These are phyloP conservation scores for Trichoderma asperellum DNA, from an alignment of 2,329 filamentous ascomycete genomes.

Conservation along the genomic window DNA sequence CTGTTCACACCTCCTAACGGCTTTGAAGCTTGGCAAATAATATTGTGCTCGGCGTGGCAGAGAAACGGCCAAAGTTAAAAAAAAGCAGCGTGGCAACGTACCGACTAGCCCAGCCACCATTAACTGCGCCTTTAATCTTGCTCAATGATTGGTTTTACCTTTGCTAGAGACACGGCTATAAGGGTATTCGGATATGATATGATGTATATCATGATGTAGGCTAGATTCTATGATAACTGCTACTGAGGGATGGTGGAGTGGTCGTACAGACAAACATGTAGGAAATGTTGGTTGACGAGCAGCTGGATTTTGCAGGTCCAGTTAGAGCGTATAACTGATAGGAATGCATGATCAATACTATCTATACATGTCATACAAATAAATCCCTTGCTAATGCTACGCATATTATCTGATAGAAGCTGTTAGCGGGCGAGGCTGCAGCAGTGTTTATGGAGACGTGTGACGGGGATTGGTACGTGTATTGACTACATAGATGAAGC, in stretches of 20 bases:
- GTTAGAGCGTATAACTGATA: neutral
- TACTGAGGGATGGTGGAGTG: neutral
- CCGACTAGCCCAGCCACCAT: neutral
- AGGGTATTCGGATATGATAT: neutral
- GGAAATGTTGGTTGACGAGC: neutral
- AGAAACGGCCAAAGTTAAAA: neutral
- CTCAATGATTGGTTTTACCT: neutral
- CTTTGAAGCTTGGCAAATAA: neutral
- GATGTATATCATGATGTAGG: neutral
- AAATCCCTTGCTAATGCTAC: neutral
- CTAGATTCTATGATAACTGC: constrained; percentile 8
- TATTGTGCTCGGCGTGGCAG: neutral
- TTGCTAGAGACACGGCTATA: neutral
- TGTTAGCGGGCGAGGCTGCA: neutral
- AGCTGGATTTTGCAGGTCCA: neutral
- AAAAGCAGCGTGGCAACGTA: neutral
- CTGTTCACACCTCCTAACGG: neutral
- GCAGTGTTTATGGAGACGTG: neutral
- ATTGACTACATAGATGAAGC: neutral
- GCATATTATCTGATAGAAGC: neutral
- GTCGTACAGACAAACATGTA: neutral
- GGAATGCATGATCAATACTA: constrained; percentile 6
- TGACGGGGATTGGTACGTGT: neutral
- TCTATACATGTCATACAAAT: neutral
- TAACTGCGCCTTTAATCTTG: neutral